Conservation (phyloP, 2,329 filamentous ascomycete species). For the Chaetoscypha palmicola region DNA sequence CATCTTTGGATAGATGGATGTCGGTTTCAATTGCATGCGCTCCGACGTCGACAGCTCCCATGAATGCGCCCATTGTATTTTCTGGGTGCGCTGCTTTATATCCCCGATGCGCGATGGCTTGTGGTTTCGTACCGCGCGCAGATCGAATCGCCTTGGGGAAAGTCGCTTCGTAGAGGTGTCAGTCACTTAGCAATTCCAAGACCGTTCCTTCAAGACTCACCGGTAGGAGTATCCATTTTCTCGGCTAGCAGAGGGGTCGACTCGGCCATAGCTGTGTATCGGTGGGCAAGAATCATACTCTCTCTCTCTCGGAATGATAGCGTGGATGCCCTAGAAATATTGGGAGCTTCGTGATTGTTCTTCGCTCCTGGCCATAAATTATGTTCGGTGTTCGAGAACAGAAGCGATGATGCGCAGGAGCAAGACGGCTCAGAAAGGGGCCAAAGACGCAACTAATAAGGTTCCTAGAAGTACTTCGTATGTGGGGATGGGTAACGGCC, state of each 20-base stretch:
- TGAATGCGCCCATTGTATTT: slow-evolving; percentile 77
- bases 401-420: no score
- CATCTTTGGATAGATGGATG: slow-evolving; percentile 73
- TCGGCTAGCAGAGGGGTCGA: slow-evolving; percentile 10
- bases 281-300: neutral
- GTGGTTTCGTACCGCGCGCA: slow-evolving; percentile 39
- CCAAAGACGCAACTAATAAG: no score
- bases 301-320: neutral
- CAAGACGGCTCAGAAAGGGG: no score
- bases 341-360: no score
- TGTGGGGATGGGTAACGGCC: no score
- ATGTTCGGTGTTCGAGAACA: no score
- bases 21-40: slow-evolving; percentile 85
- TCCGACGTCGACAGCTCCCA: slow-evolving; percentile 63
- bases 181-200: neutral
- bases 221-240: slow-evolving; percentile 14
- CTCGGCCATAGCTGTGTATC: slow-evolving; percentile 15
- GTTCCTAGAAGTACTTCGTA: no score
- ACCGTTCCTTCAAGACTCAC: neutral
- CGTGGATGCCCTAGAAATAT: no score
- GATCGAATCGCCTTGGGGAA: slow-evolving; percentile 22
- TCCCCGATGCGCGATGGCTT: slow-evolving; percentile 71
- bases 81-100: slow-evolving; percentile 75
- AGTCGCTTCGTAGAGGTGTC: slow-evolving; percentile 15
- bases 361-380: no score